Base-by-base conservation (phyloP, 78 protist species). In the Emiliania huxleyi region DNA sequence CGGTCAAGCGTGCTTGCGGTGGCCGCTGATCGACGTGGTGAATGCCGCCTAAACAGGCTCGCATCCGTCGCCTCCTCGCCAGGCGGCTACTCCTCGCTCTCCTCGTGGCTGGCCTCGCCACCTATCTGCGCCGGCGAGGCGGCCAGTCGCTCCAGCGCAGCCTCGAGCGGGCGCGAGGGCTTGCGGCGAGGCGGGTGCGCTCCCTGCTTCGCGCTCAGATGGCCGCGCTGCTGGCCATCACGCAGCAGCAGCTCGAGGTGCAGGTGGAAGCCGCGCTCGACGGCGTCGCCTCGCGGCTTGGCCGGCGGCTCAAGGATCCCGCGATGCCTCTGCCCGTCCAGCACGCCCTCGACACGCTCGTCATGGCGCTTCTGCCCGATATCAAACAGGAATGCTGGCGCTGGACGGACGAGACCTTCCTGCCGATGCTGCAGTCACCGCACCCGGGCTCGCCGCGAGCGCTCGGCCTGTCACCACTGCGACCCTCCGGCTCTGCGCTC, bases 231-330 rank as follows among this genome's bases (percentile, higher is more conserved):
- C n/a, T n/a, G n/a, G 75, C 75, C n/a, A 4, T 62, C 11, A 62
- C 33, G 75, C 75, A 62, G 75, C 75, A 62, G 75, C 75, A 62
- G 75, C 37, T 62, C 29, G 75, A 62, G 33, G 11, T 4, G 23
- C 75, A 62, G 75, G 29, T 62, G 75, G 75, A 62, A 15, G 75
- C 29, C 75, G 75, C 75, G 75, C 75, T 62, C 75, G 75, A 62
- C 33, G n/a, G 23, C n/a, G 23, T 62, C 75, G 11, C 75, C 33
- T 4, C n/a, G 75, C 75, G 23, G 75, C n/a, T 62, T 62, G n/a
- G 75, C 23, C 29, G 29, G n/a, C 11, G 23, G 11, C 75, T 62
- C n/a, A 62, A 62, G 33, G 75, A 62, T 62, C n/a, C 11, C 29
- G 75, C 75, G 23, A 62, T 62, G 75, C 75, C 75, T 8, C 29